Conservation (phyloP, 176 grass and related monocot species). For the Rhynchospora breviuscula region DNA sequence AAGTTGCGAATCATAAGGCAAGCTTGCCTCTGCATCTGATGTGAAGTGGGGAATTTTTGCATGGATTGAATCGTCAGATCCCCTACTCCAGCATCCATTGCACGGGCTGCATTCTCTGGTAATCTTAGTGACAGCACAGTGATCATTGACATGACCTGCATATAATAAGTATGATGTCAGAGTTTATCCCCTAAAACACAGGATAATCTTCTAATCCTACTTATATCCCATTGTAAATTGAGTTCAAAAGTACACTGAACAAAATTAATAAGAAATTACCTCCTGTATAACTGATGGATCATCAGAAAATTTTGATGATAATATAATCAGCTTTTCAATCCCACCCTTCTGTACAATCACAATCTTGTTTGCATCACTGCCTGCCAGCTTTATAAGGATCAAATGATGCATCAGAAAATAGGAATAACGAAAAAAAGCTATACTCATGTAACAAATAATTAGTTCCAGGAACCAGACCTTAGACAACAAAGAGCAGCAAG, state of each 20-base stretch:
- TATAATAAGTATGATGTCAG: not conserved
- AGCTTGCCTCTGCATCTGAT: conserved; percentile 74
- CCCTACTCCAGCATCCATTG: conserved; percentile 55
- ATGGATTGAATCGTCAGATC: conserved; percentile 62
- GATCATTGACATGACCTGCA: conserved; percentile 77
- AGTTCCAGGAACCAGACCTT: conserved; percentile 45
- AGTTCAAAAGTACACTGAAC: not conserved
- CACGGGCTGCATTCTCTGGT: conserved; percentile 72
- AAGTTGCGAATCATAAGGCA: conserved; percentile 98
- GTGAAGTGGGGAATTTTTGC: conserved; percentile 59
- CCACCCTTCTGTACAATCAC: conserved; percentile 71
- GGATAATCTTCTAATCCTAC: conserved; percentile 2
- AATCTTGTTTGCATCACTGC: conserved; percentile 80
- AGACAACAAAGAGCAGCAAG: conserved; percentile 80
- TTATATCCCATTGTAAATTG: not conserved
- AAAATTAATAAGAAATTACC: conserved; percentile 34
- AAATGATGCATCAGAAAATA: conserved; percentile 29
- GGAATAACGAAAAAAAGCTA: not conserved
- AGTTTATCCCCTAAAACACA: not conserved
- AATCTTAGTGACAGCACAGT: conserved; percentile 72
- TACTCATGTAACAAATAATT: conserved; percentile 14
- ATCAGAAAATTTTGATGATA: conserved; percentile 70
- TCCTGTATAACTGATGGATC: conserved; percentile 79
- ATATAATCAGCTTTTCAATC: conserved; percentile 56
- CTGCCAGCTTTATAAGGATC: conserved; percentile 53